Evolutionary conservation across 345 rosid genomes (phyloP).

Genomic region (Camelina hispida): DNA sequence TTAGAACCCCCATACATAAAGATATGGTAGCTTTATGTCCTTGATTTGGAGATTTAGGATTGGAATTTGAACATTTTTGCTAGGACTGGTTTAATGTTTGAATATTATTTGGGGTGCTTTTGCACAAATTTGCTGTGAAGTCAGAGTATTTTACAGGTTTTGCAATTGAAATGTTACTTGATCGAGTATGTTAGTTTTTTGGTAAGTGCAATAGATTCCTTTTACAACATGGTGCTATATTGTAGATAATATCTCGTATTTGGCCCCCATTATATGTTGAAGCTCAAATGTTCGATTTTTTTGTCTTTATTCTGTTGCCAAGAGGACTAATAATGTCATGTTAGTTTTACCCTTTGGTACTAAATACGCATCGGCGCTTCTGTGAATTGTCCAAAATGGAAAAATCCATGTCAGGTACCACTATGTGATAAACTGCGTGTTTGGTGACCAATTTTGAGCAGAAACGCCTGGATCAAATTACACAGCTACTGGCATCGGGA

Average conservation of each 20-base stretch:
- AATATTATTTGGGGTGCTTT: no score
- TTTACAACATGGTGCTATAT: not conserved
- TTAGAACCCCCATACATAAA: no score
- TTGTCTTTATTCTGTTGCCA: not conserved
- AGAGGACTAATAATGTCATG: not conserved
- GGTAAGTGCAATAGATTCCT: not conserved
- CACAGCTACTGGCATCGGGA: constrained; percentile 64
- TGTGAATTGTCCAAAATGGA: constrained; percentile 22
- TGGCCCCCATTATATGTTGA: not conserved
- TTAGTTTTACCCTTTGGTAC: not conserved
- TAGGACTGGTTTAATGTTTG: not conserved
- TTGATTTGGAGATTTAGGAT: no score
- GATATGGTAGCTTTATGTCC: no score
- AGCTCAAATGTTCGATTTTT: not conserved
- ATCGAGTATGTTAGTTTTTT: not conserved
- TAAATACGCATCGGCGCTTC: not conserved
- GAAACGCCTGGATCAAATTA: constrained; percentile 91
- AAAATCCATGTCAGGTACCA: constrained; percentile 6
- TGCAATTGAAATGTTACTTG: not conserved
- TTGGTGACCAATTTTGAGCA: constrained; percentile 68
- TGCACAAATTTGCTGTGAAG: not conserved
- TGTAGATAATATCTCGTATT: not conserved
- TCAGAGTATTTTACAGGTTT: not conserved
- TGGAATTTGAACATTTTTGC: no score
- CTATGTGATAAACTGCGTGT: constrained; percentile 49